Evolutionary conservation across 2,329 filamentous ascomycete genomes (phyloP).

Genomic region (Cladosporium sphaerospermum): DNA sequence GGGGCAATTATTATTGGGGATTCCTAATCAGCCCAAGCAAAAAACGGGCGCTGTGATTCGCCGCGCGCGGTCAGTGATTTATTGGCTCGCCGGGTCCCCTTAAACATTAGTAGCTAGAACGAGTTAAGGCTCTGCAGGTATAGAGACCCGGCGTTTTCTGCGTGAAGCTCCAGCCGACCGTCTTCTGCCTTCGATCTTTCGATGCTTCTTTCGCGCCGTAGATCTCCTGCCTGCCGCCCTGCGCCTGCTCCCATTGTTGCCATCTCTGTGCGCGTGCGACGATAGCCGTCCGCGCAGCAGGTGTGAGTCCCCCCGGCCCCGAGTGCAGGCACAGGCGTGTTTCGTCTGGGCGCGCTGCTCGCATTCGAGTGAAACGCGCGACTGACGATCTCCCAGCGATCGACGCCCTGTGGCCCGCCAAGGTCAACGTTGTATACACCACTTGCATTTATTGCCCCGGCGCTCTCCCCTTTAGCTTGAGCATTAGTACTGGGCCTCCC

Average conservation of each 20-base stretch:
- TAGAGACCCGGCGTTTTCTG: background rate
- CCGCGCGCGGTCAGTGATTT: background rate
- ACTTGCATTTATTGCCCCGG: constrained; percentile 1
- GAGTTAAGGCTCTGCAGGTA: background rate
- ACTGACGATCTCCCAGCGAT: constrained; percentile 11
- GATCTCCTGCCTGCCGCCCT: background rate
- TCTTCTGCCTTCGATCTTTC: background rate
- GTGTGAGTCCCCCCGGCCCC: too few species aligned
- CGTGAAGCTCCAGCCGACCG: background rate
- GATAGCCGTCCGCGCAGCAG: background rate
- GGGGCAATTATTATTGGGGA: background rate
- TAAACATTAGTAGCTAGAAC: background rate
- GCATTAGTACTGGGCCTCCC: background rate
- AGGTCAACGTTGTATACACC: constrained; percentile 8
- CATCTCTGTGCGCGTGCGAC: background rate
- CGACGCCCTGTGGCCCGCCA: constrained; percentile 4
- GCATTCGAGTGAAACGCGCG: constrained; percentile 1
- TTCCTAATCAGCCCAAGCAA: background rate
- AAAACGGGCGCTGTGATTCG: constrained; percentile 1
- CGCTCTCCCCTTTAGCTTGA: background rate
- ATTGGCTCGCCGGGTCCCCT: constrained; percentile 6
- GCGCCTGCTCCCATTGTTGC: background rate
- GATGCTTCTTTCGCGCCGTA: constrained; percentile 6
- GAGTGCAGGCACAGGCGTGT: background rate
- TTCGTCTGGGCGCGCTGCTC: background rate